phyloP scores from a whole-genome alignment of 768 basidiomycete genomes.

The Pisolithus sp. region DNA sequence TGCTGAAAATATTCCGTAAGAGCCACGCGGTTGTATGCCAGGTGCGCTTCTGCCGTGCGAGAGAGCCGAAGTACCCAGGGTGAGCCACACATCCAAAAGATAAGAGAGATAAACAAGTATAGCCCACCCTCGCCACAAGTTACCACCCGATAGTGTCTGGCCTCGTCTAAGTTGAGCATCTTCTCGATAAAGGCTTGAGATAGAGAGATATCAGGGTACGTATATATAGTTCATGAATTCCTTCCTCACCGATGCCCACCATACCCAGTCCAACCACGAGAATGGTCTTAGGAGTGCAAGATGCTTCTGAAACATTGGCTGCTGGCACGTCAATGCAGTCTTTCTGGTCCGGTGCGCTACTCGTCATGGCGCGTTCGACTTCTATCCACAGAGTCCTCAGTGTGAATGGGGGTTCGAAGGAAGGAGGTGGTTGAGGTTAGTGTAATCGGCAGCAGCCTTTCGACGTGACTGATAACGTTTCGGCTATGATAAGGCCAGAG shows the following conservation, averaged over 20 bases:
- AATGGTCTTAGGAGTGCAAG: conserved; percentile 2
- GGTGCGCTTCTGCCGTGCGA: conserved; percentile 28
- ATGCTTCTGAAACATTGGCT: neutral
- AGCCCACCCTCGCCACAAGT: conserved; percentile 53
- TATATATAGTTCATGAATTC: neutral
- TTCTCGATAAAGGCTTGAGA: conserved; percentile 64
- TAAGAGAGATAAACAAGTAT: conserved; percentile 4
- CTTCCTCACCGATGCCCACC: conserved; percentile 48
- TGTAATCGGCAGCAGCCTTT: neutral
- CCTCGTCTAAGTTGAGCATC: conserved; percentile 49
- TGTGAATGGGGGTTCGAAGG: no score
- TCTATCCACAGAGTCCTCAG: neutral
- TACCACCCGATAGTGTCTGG: conserved; percentile 43
- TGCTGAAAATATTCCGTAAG: conserved; percentile 60
- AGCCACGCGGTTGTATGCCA: conserved; percentile 48
- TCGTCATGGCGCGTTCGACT: neutral
- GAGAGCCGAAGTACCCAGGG: conserved; percentile 2
- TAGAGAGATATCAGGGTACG: neutral
- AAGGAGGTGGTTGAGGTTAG: no score
- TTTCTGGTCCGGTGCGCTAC: neutral
- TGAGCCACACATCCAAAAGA: conserved; percentile 19
- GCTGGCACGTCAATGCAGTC: neutral
- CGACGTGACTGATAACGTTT: neutral
- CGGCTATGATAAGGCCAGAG: neutral
- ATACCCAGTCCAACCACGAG: conserved; percentile 48